Percentiles rank a stretch among this genome's conserved stretches.
Conservation (phyloP, 805 yeast genomes). For the Wickerhamomyces pijperi region DNA sequence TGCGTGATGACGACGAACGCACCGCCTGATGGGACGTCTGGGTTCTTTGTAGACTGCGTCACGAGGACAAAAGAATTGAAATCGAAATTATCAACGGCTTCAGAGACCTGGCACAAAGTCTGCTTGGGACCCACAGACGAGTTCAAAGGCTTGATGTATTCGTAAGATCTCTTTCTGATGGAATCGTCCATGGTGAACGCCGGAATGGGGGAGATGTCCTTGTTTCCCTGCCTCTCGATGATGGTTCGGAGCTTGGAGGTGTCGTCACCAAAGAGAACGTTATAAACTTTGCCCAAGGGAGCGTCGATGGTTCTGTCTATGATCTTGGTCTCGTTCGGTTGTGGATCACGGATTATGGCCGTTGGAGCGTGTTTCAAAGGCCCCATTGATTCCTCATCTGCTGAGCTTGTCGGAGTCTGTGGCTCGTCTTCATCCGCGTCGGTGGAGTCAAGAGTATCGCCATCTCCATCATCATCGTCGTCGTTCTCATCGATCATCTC, state of each 20-base stretch:
- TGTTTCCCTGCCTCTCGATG: constrained; percentile 52
- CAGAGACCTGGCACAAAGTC: constrained; percentile 54
- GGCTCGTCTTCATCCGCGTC: constrained; percentile 6
- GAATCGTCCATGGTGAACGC: constrained; percentile 22
- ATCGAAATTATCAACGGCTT: constrained; percentile 42
- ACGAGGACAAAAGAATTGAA: constrained; percentile 35
- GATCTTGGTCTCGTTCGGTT: constrained; percentile 42
- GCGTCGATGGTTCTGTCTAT: constrained; percentile 43
- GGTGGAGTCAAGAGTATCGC: constrained; percentile 5
- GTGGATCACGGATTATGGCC: constrained; percentile 28
- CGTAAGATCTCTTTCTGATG: constrained; percentile 33
- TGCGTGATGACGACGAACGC: constrained; percentile 53
- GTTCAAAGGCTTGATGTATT: constrained; percentile 52
- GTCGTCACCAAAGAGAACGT: constrained; percentile 54
- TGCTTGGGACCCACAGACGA: constrained; percentile 71
- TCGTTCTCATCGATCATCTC: constrained; percentile 4
- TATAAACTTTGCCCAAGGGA: constrained; percentile 53
- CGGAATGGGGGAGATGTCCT: constrained; percentile 41
- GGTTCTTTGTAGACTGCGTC: constrained; percentile 52
- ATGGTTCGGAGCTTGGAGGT: constrained; percentile 31
- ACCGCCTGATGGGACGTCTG: constrained; percentile 77
- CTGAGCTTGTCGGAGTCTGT: not conserved
- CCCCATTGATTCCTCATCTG: constrained; percentile 3
- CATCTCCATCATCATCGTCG: constrained; percentile 6
- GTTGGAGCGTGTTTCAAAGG: constrained; percentile 35